phyloP scores from a whole-genome alignment of 768 basidiomycete species.

The Phaeotremella skinneri region DNA sequence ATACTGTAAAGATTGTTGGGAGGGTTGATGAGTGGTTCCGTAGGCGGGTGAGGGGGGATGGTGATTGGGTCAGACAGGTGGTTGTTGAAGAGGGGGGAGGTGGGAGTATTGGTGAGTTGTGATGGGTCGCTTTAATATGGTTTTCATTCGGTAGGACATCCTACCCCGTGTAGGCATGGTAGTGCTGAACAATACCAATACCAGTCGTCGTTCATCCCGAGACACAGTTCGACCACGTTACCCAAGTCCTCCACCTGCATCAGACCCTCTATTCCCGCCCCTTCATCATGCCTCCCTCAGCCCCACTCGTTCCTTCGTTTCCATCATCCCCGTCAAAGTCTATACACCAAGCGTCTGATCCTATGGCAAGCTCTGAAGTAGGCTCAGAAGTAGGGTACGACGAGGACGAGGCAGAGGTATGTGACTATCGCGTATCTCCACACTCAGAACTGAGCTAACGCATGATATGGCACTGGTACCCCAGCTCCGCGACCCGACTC shows the following conservation, averaged over 20 bases:
- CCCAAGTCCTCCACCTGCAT: conserved; percentile 25
- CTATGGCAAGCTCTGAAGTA: conserved; percentile 23
- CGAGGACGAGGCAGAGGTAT: conserved; percentile 20
- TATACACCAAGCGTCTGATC: conserved; percentile 8
- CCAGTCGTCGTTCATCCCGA: conserved; percentile 39
- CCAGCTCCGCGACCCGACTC: conserved; percentile 38
- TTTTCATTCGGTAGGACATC: background rate
- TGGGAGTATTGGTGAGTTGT: conserved; percentile 36
- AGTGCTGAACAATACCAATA: background rate
- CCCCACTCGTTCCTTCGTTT: background rate
- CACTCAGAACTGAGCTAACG: background rate
- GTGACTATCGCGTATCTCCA: background rate
- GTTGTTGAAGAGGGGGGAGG: conserved; percentile 33
- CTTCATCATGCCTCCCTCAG: conserved; percentile 22
- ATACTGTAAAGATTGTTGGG: conserved; percentile 38
- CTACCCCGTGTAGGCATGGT: no score
- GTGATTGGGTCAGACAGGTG: conserved; percentile 36
- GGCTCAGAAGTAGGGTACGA: conserved; percentile 18
- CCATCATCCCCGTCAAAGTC: background rate
- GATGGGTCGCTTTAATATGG: background rate
- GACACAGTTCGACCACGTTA: conserved; percentile 22
- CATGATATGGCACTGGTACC: no score
- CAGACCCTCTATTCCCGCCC: conserved; percentile 26
- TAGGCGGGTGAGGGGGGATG: conserved; percentile 15
- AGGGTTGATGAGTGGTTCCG: conserved; percentile 40